Conservation (phyloP, 495 filamentous ascomycete species). For the Penicillium desertorum region DNA sequence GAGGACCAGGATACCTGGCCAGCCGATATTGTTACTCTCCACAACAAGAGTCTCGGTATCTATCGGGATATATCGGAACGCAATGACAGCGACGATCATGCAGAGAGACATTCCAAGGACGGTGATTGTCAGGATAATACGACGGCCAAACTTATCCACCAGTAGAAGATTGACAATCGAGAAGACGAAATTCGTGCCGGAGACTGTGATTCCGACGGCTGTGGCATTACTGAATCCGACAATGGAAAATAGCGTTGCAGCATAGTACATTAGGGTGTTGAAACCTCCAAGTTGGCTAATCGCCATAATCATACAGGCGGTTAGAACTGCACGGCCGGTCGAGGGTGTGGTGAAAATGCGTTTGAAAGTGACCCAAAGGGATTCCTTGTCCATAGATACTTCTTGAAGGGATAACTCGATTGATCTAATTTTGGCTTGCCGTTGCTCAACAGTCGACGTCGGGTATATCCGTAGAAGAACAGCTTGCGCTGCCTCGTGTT, state of each 20-base stretch:
- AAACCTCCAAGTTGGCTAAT: conserved; percentile 45
- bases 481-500: conserved; percentile 33
- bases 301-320: conserved; percentile 24
- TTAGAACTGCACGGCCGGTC: conserved; percentile 37
- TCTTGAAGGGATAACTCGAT: conserved; percentile 30
- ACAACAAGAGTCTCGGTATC: conserved; percentile 37
- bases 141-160: conserved; percentile 48
- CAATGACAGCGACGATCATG: conserved; percentile 44
- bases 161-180: conserved; percentile 47
- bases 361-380: conserved; percentile 38
- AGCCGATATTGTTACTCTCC: conserved; percentile 26
- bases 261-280: conserved; percentile 51
- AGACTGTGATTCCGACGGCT: conserved; percentile 49
- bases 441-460: conserved; percentile 34
- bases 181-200: conserved; percentile 53
- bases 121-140: conserved; percentile 46
- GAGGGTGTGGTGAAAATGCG: conserved; percentile 39
- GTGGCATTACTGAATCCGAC: conserved; percentile 52
- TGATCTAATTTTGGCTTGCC: conserved; percentile 39
- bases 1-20: conserved; percentile 44
- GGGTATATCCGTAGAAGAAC: conserved; percentile 43
- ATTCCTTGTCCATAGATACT: background rate
- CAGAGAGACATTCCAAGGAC: conserved; percentile 45
- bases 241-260: conserved; percentile 49
- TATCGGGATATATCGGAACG: conserved; percentile 52